A percentile compares a stretch with the other conserved stretches of the same genome.
These are phyloP conservation scores for Russula lepida DNA, from an alignment of 768 basidiomycete species.

Conservation along the genomic window DNA sequence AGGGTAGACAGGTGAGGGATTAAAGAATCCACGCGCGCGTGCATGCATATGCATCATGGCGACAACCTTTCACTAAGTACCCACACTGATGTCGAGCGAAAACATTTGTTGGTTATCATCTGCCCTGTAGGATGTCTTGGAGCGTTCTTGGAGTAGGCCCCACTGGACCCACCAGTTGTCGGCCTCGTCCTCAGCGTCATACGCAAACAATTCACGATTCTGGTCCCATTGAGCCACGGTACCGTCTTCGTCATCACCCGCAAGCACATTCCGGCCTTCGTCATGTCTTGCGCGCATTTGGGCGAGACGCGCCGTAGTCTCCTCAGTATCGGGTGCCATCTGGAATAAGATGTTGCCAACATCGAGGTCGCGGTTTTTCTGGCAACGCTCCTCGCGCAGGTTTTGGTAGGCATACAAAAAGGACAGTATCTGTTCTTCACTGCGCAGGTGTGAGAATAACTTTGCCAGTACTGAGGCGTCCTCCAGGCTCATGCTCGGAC, in stretches of 20 bases:
- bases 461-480: conserved; percentile 35
- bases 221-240: conserved; percentile 26
- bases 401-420: conserved; percentile 31
- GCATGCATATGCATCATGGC: not conserved
- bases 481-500: conserved; percentile 31
- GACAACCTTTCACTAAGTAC: not conserved
- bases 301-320: conserved; percentile 24
- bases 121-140: conserved; percentile 3
- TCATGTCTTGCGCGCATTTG: conserved; percentile 22
- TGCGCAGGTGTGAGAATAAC: conserved; percentile 31
- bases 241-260: conserved; percentile 23
- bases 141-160: conserved; percentile 25
- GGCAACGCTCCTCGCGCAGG: conserved; percentile 27
- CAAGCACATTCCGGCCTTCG: conserved; percentile 21
- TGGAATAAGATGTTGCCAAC: conserved; percentile 21
- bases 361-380: conserved; percentile 20
- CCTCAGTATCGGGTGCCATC: conserved; percentile 21
- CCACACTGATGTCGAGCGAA: conserved; percentile 8
- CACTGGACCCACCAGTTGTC: conserved; percentile 34
- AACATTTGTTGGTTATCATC: conserved; percentile 1
- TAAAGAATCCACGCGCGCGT: not conserved
- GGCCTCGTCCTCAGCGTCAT: conserved; percentile 32
- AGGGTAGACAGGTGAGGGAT: not conserved
- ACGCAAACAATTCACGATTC: conserved; percentile 27
- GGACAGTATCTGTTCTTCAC: conserved; percentile 26